phyloP scores from a whole-genome alignment of 805 yeast genomes.

The Candida peoriensis region DNA sequence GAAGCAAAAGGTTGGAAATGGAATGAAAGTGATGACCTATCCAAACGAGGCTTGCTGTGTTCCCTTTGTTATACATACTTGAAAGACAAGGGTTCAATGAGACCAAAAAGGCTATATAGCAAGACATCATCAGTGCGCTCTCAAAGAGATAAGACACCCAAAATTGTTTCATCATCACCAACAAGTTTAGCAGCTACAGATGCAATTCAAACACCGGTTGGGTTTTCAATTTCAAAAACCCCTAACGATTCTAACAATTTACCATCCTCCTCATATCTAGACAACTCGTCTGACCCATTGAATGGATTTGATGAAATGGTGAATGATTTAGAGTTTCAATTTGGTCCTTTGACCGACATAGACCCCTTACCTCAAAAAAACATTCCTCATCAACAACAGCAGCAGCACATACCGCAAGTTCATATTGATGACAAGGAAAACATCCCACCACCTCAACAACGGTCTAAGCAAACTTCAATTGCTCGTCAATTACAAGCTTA shows the following conservation, averaged over 20 bases:
- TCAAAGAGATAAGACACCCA: conserved; percentile 3
- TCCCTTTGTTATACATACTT: conserved; percentile 21
- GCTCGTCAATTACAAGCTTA: conserved; percentile 15
- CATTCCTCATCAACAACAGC: not conserved
- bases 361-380: conserved; percentile 24
- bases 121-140: conserved; percentile 7
- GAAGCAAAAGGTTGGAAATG: conserved; percentile 25
- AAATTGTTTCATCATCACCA: conserved; percentile 15
- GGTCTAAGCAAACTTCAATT: conserved; percentile 19
- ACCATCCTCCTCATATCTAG: conserved; percentile 9
- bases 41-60: conserved; percentile 22
- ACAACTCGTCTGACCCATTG: conserved; percentile 27
- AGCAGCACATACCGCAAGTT: too few relatives aligned
- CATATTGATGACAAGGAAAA: conserved; percentile 30
- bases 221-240: not conserved
- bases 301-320: conserved; percentile 32
- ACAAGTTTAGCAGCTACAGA: conserved; percentile 16
- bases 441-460: conserved; percentile 36
- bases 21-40: conserved; percentile 21
- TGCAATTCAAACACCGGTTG: conserved; percentile 15
- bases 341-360: conserved; percentile 26
- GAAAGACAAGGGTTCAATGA: conserved; percentile 21
- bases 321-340: conserved; percentile 26
- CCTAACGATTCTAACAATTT: conserved; percentile 1
- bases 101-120: conserved; percentile 19